A percentile compares a stretch with the other conserved stretches of the same genome.
Conservation (phyloP, 2,329 filamentous ascomycete species). For the Fusarium denticulatum region DNA sequence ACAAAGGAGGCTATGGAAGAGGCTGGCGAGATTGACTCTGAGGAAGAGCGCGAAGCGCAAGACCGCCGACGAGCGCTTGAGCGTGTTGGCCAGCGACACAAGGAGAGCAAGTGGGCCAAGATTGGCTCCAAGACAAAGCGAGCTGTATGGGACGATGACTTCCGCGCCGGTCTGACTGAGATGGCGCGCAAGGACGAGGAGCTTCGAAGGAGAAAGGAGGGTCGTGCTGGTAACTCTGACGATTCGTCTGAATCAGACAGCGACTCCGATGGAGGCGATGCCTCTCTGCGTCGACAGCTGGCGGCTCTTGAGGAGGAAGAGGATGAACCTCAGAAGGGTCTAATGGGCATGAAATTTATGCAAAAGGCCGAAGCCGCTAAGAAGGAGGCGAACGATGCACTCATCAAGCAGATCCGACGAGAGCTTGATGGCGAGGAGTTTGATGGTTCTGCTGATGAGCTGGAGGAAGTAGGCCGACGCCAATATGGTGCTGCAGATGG, state of each 20-base stretch:
- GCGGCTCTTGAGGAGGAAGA: constrained; percentile 58
- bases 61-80: constrained; percentile 84
- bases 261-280: constrained; percentile 68
- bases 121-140: constrained; percentile 80
- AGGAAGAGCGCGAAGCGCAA: constrained; percentile 69
- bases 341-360: constrained; percentile 95
- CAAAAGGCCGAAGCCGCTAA: constrained; percentile 82
- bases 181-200: constrained; percentile 87
- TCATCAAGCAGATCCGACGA: constrained; percentile 73
- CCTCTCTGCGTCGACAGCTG: constrained; percentile 59
- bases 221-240: constrained; percentile 63
- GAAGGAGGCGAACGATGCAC: constrained; percentile 83
- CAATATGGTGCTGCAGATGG: constrained; percentile 67
- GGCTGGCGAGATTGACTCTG: constrained; percentile 70
- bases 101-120: constrained; percentile 93
- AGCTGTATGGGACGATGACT: constrained; percentile 89
- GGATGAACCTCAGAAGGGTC: constrained; percentile 67
- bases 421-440: constrained; percentile 74
- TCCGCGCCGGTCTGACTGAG: constrained; percentile 78
- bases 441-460: constrained; percentile 61
- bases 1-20: constrained; percentile 63
- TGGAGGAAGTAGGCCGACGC: constrained; percentile 72
- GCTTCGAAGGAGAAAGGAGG: constrained; percentile 80
- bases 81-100: constrained; percentile 84
- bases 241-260: constrained; percentile 64